Evolutionary conservation across 2,329 filamentous ascomycete species (phyloP).

Genomic region (Clarireedia monteithiana): DNA sequence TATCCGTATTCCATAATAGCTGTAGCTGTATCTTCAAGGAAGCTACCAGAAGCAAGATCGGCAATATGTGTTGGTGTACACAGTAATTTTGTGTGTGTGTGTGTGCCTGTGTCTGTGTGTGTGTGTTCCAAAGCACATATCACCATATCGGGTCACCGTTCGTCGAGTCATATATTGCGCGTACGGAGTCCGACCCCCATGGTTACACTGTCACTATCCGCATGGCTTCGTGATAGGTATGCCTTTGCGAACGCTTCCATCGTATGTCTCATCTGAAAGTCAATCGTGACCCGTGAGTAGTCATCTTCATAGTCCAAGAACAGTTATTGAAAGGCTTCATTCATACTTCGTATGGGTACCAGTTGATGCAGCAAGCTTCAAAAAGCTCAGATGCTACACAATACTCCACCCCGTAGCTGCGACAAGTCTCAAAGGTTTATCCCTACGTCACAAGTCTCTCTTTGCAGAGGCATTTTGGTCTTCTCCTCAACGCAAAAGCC

Average conservation of each 20-base stretch:
- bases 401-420: neutral
- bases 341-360: neutral
- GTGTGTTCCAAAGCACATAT: neutral
- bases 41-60: slow-evolving; percentile 1
- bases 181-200: neutral
- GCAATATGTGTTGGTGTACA: neutral
- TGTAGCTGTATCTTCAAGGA: slow-evolving; percentile 2
- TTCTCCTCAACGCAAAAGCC: neutral
- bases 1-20: slow-evolving; percentile 2
- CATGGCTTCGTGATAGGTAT: neutral
- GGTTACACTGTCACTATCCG: neutral
- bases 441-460: neutral
- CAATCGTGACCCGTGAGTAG: neutral
- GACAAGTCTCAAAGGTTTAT: neutral
- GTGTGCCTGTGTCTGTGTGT: too few species aligned
- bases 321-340: neutral
- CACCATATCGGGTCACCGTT: slow-evolving; percentile 2
- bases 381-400: neutral
- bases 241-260: neutral
- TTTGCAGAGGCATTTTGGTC: neutral
- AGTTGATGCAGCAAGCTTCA: neutral
- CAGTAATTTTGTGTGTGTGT: too few species aligned
- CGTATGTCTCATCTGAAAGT: neutral
- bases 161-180: neutral
- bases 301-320: neutral